Percentiles rank a stretch among this genome's conserved stretches.
phyloP scores from a whole-genome alignment of 2,329 filamentous ascomycete genomes.

The Ophiosphaerella narmari region DNA sequence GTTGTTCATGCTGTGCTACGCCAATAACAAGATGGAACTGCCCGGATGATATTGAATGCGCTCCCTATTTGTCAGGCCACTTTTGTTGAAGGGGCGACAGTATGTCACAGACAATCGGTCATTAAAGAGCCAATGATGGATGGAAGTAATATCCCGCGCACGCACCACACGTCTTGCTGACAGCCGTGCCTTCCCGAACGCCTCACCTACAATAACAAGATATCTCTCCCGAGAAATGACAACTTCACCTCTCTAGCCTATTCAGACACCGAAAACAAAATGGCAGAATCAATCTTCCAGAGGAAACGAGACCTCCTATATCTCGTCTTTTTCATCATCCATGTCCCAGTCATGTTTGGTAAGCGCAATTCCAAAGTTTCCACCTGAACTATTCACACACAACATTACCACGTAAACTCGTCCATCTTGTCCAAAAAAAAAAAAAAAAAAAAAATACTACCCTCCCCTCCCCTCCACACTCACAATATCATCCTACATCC shows the following conservation, averaged over 20 bases:
- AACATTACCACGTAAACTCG: background rate
- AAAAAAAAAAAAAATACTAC: background rate
- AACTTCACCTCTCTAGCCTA: background rate
- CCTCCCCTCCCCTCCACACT: background rate
- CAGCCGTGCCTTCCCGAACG: background rate
- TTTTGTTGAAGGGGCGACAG: too few species aligned
- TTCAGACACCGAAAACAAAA: constrained; percentile 7
- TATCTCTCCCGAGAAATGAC: background rate
- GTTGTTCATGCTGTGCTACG: too few species aligned
- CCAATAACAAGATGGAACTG: too few species aligned
- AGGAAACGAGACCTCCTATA: constrained; percentile 56
- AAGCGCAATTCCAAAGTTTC: background rate
- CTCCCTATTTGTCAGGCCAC: too few species aligned
- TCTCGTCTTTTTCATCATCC: constrained; percentile 65
- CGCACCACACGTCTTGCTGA: background rate
- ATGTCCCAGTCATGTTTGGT: constrained; percentile 67
- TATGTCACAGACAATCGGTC: background rate
- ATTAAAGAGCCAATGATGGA: background rate
- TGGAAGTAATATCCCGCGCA: background rate
- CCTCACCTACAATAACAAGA: background rate
- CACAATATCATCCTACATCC: background rate
- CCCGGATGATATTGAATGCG: background rate
- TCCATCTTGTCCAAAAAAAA: background rate
- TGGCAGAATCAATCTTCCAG: constrained; percentile 38
- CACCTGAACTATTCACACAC: background rate